Evolutionary conservation across 208 protist genomes (phyloP).

Genomic region (Trypanosomatidae sp.): DNA sequence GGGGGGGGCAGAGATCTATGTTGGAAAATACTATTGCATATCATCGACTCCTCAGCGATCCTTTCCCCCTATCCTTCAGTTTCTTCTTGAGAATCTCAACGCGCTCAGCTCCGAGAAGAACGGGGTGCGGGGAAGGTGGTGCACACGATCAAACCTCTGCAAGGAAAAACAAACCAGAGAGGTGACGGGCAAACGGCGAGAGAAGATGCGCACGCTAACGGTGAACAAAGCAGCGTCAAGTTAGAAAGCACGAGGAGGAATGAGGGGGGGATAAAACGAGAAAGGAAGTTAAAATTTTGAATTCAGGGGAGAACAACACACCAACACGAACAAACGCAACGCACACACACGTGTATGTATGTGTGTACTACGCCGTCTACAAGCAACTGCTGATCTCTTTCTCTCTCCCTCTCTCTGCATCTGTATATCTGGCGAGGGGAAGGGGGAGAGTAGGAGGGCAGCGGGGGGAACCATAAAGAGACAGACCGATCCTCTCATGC

Average conservation of each 20-base stretch:
- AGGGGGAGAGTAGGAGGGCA: neutral
- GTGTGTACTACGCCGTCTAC: neutral
- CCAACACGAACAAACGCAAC: slow-evolving; percentile 1
- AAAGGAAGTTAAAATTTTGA: neutral
- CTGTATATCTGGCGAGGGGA: neutral
- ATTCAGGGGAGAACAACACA: slow-evolving; percentile 2
- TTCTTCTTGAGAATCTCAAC: neutral
- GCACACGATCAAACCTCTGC: neutral
- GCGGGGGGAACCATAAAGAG: neutral
- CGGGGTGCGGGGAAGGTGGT: too few relatives aligned
- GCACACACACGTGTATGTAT: neutral
- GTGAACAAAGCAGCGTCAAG: neutral
- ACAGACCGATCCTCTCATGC: too few relatives aligned
- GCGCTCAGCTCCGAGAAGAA: neutral
- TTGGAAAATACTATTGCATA: neutral
- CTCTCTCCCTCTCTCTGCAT: neutral
- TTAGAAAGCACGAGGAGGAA: neutral
- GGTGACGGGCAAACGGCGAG: neutral
- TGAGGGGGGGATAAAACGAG: neutral
- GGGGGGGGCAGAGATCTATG: neutral
- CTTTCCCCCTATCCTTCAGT: neutral
- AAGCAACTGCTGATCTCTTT: neutral
- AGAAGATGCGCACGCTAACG: neutral
- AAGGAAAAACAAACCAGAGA: neutral
- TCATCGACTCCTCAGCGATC: neutral